Evolutionary conservation across 495 filamentous ascomycete genomes (phyloP).

Genomic region (Aspergillus indologenus): DNA sequence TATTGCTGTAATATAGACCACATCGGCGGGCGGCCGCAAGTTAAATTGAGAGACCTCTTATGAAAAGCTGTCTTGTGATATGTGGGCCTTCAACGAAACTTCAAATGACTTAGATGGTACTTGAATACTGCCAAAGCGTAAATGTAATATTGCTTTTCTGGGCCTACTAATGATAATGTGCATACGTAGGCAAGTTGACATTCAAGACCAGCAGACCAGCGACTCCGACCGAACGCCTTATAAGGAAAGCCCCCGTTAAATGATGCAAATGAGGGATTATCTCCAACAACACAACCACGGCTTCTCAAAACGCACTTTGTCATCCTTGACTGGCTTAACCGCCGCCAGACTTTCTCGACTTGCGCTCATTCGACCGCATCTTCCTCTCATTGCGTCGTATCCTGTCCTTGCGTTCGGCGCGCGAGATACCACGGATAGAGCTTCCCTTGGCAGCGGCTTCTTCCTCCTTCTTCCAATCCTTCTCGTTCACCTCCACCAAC

Average conservation of each 20-base stretch:
- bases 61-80: background rate
- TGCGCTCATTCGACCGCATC: slow-evolving; percentile 65
- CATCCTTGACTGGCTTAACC: slow-evolving; percentile 3
- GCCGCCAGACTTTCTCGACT: slow-evolving; percentile 42
- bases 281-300: slow-evolving; percentile 10
- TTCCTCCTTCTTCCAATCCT: slow-evolving; percentile 63
- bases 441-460: slow-evolving; percentile 56
- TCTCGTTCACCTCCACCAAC: slow-evolving; percentile 86
- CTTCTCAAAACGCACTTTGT: background rate
- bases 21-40: background rate
- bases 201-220: slow-evolving; percentile 19
- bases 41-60: slow-evolving; percentile 2
- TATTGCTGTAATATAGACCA: slow-evolving; percentile 14
- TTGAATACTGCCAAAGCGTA: background rate
- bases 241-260: slow-evolving; percentile 20
- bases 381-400: slow-evolving; percentile 69
- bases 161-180: background rate
- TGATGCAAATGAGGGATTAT: slow-evolving; percentile 17
- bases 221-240: slow-evolving; percentile 30
- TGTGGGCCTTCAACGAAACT: background rate
- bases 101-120: background rate
- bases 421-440: slow-evolving; percentile 57
- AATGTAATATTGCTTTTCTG: slow-evolving; percentile 19
- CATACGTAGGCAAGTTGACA: slow-evolving; percentile 15
- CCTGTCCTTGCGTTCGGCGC: slow-evolving; percentile 60